Conservation (phyloP, 2,329 filamentous ascomycete species). For the Fusarium aywerte region DNA sequence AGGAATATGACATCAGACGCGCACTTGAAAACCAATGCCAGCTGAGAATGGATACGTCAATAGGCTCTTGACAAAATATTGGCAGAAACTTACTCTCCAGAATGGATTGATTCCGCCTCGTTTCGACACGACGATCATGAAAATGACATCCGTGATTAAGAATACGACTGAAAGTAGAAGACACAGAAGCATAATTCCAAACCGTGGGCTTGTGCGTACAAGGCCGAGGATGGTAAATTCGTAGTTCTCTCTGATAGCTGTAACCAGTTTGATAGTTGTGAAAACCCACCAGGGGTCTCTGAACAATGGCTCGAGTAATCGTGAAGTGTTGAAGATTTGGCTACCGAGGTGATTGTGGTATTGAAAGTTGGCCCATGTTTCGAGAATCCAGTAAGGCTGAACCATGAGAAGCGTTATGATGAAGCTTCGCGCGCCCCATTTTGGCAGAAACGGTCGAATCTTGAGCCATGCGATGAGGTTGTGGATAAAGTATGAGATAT, state of each 20-base stretch:
- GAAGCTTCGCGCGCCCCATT: constrained; percentile 21
- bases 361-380: constrained; percentile 34
- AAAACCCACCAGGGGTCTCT: constrained; percentile 34
- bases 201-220: constrained; percentile 17
- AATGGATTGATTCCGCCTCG: constrained; percentile 28
- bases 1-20: constrained; percentile 33
- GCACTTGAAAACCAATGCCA: constrained; percentile 29
- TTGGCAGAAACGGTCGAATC: constrained; percentile 20
- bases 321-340: constrained; percentile 9
- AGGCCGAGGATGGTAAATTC: constrained; percentile 24
- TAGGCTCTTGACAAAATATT: rapidly evolving
- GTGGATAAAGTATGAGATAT: constrained; percentile 28
- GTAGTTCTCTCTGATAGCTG: constrained; percentile 32
- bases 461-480: constrained; percentile 32
- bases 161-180: constrained; percentile 21
- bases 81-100: constrained; percentile 9
- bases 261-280: constrained; percentile 17
- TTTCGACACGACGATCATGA: constrained; percentile 30
- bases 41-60: neutral
- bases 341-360: constrained; percentile 28
- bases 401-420: constrained; percentile 19
- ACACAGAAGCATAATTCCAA: constrained; percentile 30
- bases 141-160: constrained; percentile 20
- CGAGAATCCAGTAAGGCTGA: constrained; percentile 28
- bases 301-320: constrained; percentile 18